These are phyloP conservation scores for Mycena vulgaris DNA, from an alignment of 768 basidiomycete species.

Conservation along the genomic window DNA sequence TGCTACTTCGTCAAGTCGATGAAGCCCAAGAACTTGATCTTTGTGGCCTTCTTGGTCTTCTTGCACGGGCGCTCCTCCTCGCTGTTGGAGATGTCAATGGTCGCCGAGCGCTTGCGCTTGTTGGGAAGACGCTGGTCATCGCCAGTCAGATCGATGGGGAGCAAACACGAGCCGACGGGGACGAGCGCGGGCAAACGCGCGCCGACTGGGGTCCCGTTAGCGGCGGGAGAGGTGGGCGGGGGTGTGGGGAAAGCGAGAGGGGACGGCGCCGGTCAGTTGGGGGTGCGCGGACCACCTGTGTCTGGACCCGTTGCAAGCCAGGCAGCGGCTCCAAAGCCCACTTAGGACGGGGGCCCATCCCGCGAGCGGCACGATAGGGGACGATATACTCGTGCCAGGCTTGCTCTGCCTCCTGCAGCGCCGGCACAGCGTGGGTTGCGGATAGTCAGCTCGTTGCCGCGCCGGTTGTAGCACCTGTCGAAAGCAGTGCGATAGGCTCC, in stretches of 20 bases:
- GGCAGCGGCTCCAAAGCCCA: slow-evolving; percentile 1
- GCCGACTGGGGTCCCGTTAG: background rate
- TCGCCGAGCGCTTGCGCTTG: background rate
- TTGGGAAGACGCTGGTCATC: background rate
- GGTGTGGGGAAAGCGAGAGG: background rate
- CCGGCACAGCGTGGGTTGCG: background rate
- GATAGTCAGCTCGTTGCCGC: background rate
- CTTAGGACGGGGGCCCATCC: background rate
- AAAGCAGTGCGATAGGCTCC: no score
- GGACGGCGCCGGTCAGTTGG: background rate
- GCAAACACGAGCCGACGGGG: background rate
- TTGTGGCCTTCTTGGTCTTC: background rate
- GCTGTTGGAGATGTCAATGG: background rate
- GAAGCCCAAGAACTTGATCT: background rate
- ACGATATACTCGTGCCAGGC: background rate
- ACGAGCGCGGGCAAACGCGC: background rate
- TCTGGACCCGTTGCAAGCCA: background rate
- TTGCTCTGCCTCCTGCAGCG: background rate
- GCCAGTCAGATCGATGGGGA: background rate
- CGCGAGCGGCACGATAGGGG: background rate
- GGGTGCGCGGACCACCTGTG: background rate
- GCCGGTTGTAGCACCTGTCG: no score
- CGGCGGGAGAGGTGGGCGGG: background rate
- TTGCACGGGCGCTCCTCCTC: background rate
- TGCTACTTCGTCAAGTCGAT: background rate